Evolutionary conservation across 2,329 filamentous ascomycete species (phyloP).

Genomic region (Cladosporium sphaerospermum): DNA sequence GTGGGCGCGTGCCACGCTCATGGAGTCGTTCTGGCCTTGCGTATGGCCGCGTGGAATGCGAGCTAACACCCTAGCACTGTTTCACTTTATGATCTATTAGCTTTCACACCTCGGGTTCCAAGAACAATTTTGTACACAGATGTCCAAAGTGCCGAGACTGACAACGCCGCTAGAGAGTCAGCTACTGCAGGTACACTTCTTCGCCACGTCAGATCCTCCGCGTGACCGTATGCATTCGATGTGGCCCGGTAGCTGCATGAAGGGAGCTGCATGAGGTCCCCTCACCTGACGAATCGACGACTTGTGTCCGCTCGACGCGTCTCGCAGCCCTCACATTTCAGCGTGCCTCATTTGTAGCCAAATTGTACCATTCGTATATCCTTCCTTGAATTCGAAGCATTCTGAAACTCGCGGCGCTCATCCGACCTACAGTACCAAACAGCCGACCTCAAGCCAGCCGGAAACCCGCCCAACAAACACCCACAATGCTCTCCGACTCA

Average conservation of each 20-base stretch:
- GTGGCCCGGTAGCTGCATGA: constrained; percentile 1
- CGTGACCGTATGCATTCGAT: constrained; percentile 7
- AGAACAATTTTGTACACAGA: no score
- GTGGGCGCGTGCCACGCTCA: no score
- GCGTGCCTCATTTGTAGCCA: background rate
- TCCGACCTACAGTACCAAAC: background rate
- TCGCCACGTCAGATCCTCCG: constrained; percentile 14
- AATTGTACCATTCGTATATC: background rate
- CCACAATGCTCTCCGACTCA: constrained; percentile 13
- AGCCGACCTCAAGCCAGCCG: no score
- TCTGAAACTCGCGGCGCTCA: background rate
- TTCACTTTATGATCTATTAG: no score
- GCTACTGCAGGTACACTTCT: constrained; percentile 15
- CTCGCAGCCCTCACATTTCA: background rate
- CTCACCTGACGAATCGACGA: background rate
- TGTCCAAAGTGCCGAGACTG: no score
- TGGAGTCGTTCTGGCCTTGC: no score
- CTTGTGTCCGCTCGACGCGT: background rate
- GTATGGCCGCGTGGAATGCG: no score
- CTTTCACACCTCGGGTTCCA: no score
- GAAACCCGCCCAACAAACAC: background rate
- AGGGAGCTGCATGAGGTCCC: background rate
- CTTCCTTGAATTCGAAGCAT: background rate
- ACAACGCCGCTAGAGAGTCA: background rate
- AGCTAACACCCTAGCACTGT: no score